These are phyloP conservation scores for Basipetospora chlamydospora DNA, from an alignment of 2,329 filamentous ascomycete species.

Conservation along the genomic window DNA sequence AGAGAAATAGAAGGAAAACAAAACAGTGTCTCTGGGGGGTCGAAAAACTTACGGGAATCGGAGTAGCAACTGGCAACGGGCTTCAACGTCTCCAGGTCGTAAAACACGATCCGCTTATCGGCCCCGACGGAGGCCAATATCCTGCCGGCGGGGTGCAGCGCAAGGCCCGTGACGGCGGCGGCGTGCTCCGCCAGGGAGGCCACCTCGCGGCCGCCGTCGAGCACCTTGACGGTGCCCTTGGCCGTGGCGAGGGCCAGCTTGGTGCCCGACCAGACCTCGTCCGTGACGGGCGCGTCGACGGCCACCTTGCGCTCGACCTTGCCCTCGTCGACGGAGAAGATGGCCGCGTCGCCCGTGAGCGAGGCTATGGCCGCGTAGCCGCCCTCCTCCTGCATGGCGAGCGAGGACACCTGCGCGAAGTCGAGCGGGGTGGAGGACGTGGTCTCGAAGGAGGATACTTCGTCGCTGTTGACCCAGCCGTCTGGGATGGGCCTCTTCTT, in stretches of 20 bases:
- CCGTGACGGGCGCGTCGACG: slow-evolving; percentile 53
- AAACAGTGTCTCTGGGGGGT: too few species aligned
- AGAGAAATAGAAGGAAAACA: neutral
- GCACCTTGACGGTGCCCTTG: slow-evolving; percentile 67
- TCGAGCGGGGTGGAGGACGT: slow-evolving; percentile 29
- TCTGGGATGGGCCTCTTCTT: slow-evolving; percentile 79
- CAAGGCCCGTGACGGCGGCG: slow-evolving; percentile 62
- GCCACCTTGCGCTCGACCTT: slow-evolving; percentile 53
- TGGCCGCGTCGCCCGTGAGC: slow-evolving; percentile 54
- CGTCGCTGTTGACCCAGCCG: slow-evolving; percentile 68
- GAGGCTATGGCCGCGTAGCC: slow-evolving; percentile 62
- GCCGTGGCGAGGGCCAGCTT: slow-evolving; percentile 60
- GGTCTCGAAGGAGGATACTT: slow-evolving; percentile 39
- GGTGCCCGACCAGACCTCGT: slow-evolving; percentile 47
- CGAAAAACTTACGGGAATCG: slow-evolving; percentile 51
- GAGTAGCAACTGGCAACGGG: slow-evolving; percentile 67
- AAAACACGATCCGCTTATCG: slow-evolving; percentile 87
- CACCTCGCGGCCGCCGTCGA: slow-evolving; percentile 54
- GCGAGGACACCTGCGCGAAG: slow-evolving; percentile 32
- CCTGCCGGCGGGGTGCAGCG: slow-evolving; percentile 68
- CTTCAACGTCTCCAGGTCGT: slow-evolving; percentile 56
- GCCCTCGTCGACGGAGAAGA: slow-evolving; percentile 60
- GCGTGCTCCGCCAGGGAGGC: slow-evolving; percentile 68
- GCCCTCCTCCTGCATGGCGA: slow-evolving; percentile 29
- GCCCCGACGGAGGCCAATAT: slow-evolving; percentile 76